phyloP scores from a whole-genome alignment of 2,329 filamentous ascomycete species.

The Fusarium marasasianum region DNA sequence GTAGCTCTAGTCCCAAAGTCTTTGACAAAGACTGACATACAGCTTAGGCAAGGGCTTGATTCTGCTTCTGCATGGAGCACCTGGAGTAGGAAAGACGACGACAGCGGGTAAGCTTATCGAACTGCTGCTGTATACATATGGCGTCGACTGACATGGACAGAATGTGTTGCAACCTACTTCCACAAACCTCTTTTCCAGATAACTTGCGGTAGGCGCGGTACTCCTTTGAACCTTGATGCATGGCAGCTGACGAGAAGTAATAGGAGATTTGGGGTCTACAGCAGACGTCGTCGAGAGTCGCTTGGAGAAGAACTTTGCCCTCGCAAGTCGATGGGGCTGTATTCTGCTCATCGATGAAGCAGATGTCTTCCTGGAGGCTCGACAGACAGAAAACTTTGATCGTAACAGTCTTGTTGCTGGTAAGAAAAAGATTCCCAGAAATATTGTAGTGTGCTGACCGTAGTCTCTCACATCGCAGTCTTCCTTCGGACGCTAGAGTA shows the following conservation, averaged over 20 bases:
- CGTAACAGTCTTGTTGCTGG: slow-evolving; percentile 20
- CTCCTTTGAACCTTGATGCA: background rate
- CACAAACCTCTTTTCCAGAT: slow-evolving; percentile 5
- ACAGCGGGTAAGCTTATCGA: background rate
- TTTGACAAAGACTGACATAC: rapidly evolving
- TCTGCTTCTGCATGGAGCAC: slow-evolving; percentile 6
- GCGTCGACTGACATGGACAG: background rate
- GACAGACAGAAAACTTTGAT: background rate
- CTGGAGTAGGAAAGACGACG: slow-evolving; percentile 12
- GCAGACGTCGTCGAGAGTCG: background rate
- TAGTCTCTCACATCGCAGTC: rapidly evolving
- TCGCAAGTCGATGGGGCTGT: slow-evolving; percentile 1
- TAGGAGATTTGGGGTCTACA: background rate
- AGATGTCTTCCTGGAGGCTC: background rate
- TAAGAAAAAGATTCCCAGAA: rapidly evolving
- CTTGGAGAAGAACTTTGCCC: background rate
- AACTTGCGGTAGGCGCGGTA: background rate
- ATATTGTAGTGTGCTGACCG: background rate
- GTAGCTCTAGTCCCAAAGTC: rapidly evolving
- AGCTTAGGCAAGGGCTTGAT: background rate
- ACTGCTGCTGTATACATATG: too few relatives aligned
- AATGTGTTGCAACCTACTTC: slow-evolving; percentile 17
- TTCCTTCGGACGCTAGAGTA: background rate
- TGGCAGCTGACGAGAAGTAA: rapidly evolving
- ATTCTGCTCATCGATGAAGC: slow-evolving; percentile 7